Base-by-base conservation (phyloP, 2,329 filamentous ascomycete species). In the Pseudocercospora fijiensis region DNA sequence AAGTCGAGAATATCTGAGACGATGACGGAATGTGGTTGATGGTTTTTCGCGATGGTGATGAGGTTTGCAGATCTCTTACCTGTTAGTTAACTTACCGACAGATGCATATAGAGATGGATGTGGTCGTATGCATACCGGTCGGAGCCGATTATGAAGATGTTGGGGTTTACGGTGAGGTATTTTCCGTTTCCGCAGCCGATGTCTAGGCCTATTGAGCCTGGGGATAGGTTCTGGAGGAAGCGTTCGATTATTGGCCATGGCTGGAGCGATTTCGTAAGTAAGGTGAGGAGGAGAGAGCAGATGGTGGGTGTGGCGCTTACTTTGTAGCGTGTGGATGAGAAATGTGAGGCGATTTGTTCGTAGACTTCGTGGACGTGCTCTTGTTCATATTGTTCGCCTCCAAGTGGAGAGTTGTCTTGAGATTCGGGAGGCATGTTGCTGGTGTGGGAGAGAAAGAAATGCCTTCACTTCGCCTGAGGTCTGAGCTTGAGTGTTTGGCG, bases 171-270 rank as follows among this genome's bases (percentile, higher is more conserved):
- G 65, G 85, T 81, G 65, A 98, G 82, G 76, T 98, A 97, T 82
- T 98, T 98, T 70, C 95, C 95, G 79, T 99, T 99, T 64, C 95
- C 95, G 78, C 95, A 98, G 65, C 95, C 95, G 62, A 98, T 84
- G 78, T 99, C 95, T 30, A 96, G 83, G 9, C 95, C 95, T 61
- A 98, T 79, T 57, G 90, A 85, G 26, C 93, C 94, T 11, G 87
- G 79, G 0, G 83, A 75, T 55, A 90, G 85, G 30, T 81, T 80
- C 57, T 82, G 79, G 37, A 98, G 84, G 76, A 97, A 98, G 37
- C 82, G 81, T 67, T 92, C 86, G 61, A 98, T 90, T 70, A 96
- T 89, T 22, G 95, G 95, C 95, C 95, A 99, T 65, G 95, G 92
- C 86, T 89, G 86, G 76, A 85, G 22, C n/a, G 27, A 33, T 18